These are phyloP conservation scores for Gloeostereum incarnatum DNA, from an alignment of 768 basidiomycete species.

Conservation along the genomic window DNA sequence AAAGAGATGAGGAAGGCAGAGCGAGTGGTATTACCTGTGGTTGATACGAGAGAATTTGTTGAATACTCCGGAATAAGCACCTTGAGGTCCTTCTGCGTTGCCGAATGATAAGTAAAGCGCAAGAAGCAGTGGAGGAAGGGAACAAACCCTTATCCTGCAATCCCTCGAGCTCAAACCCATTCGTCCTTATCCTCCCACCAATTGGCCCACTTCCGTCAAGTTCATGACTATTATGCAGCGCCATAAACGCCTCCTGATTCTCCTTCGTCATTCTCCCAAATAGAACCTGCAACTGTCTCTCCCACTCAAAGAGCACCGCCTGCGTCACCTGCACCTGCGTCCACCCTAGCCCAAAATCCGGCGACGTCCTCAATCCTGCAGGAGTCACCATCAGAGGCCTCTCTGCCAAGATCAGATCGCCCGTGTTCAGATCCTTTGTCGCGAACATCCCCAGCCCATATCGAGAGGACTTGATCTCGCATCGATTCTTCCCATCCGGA, in stretches of 20 bases:
- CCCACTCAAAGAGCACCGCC: constrained; percentile 1
- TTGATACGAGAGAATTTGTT: constrained; percentile 15
- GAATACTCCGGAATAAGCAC: constrained; percentile 9
- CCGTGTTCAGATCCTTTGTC: constrained; percentile 3
- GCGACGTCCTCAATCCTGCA: not conserved
- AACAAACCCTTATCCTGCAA: not conserved
- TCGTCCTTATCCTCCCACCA: constrained; percentile 18
- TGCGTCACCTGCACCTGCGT: constrained; percentile 1
- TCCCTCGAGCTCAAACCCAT: constrained; percentile 13
- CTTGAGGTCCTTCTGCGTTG: not conserved
- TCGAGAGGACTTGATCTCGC: not conserved
- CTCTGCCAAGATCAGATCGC: constrained; percentile 8
- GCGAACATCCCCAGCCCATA: constrained; percentile 10
- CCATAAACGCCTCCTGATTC: constrained; percentile 14
- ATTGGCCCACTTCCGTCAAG: constrained; percentile 22
- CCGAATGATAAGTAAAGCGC: not conserved
- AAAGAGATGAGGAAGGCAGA: not conserved
- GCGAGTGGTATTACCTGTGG: constrained; percentile 8
- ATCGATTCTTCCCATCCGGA: not conserved
- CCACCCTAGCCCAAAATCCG: not conserved
- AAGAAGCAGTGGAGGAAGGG: not conserved
- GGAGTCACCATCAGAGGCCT: constrained; percentile 7
- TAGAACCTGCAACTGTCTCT: constrained; percentile 7
- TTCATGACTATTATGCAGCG: constrained; percentile 16
- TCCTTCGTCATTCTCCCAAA: constrained; percentile 14